Evolutionary conservation across 2,329 filamentous ascomycete species (phyloP).

Genomic region (Fusarium hostae): DNA sequence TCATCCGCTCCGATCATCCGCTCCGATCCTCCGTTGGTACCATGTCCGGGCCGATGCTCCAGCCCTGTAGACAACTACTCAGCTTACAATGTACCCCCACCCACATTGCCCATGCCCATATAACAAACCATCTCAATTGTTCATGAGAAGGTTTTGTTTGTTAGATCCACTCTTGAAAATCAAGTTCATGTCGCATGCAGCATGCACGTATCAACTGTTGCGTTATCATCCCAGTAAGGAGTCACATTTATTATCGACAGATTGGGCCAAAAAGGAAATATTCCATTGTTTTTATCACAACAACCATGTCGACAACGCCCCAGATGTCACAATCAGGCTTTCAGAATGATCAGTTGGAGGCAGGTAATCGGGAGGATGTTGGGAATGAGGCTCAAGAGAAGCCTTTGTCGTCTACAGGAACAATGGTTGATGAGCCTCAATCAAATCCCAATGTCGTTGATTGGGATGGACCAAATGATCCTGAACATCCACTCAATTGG

Average conservation of each 20-base stretch:
- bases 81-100: not conserved
- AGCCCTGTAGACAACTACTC: not conserved
- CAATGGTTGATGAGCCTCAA: not conserved
- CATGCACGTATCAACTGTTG: not conserved
- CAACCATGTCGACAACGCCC: not conserved
- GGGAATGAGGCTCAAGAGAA: not conserved
- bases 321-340: not conserved
- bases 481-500: slow-evolving; percentile 74
- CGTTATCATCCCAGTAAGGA: not conserved
- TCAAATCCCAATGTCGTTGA: slow-evolving; percentile 59
- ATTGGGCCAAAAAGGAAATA: not conserved
- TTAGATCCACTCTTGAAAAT: not conserved
- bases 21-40: not conserved
- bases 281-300: not conserved
- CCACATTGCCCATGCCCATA: not conserved
- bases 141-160: not conserved
- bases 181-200: not conserved
- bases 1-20: slow-evolving; percentile 26
- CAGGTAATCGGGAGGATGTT: not conserved
- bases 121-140: not conserved
- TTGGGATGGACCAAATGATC: slow-evolving; percentile 67
- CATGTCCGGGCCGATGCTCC: slow-evolving; percentile 2
- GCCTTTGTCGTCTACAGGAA: not conserved
- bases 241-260: fast-evolving
- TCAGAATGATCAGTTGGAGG: not conserved